Conservation (phyloP, 306 rosid genomes). For the Medicago ruthenica region DNA sequence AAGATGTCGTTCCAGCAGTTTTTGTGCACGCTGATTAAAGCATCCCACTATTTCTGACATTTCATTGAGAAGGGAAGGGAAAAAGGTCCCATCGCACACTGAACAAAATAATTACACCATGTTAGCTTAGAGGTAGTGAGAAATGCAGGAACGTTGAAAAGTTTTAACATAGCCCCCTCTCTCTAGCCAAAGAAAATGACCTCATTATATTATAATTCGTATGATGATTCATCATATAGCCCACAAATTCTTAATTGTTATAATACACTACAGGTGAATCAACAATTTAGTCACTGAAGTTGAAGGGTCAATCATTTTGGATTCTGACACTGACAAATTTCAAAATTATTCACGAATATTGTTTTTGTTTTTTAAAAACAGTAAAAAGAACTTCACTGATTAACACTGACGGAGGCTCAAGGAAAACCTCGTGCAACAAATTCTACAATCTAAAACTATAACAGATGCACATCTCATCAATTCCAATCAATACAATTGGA, state of each 20-base stretch:
- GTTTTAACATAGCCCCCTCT: not conserved
- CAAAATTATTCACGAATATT: too few relatives aligned
- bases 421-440: too few relatives aligned
- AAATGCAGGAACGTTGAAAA: not conserved
- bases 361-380: too few relatives aligned
- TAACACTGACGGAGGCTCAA: too few relatives aligned
- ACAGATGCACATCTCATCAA: too few relatives aligned
- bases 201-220: not conserved
- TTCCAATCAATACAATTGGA: too few relatives aligned
- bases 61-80: conserved; percentile 85
- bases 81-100: conserved; percentile 95
- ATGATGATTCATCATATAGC: not conserved
- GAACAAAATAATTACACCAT: conserved; percentile 18
- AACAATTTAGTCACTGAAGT: not conserved
- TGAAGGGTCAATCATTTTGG: not conserved
- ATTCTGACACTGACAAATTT: not conserved
- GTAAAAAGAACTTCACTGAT: too few relatives aligned
- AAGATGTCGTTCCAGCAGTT: conserved; percentile 73
- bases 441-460: too few relatives aligned
- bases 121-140: conserved; percentile 13
- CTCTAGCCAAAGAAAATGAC: not conserved
- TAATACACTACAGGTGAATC: not conserved
- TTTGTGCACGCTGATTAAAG: conserved; percentile 80
- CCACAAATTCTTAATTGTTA: not conserved
- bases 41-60: conserved; percentile 84